Evolutionary conservation across 495 filamentous ascomycete genomes (phyloP), one percentile per base, ranked within the genome.

Genomic region (Neurospora terricola): DNA sequence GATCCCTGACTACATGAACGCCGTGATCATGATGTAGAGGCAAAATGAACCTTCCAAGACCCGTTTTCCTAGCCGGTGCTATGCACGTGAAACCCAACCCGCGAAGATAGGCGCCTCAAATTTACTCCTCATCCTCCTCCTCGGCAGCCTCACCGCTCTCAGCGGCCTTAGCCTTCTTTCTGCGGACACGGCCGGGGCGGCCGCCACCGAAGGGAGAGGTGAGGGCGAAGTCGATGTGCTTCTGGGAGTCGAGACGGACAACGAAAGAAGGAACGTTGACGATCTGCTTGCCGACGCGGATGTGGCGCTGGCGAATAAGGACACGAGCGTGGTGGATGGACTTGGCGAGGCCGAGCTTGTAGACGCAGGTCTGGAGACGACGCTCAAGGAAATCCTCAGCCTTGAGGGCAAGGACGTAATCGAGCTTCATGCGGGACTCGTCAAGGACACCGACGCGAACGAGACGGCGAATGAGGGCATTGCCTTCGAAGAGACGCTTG

Each of bases 351-450:
- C 96, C 96, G 77, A 99, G 96, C 90, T 98, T 98, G 91, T 97
- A 98, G 83, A 99, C 96, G 81, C 96, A 97, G 78, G 96, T 99
- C 90, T 99, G 88, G 77, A 99, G 94, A 87, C 96, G 93, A 80
- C 96, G 94, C 91, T 99, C 96, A 86, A 99, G 89, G 91, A 99
- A 99, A 84, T 99, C 96, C 85, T 99, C 96, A 80, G 92, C 91
- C 87, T 94, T 94, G 75, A 99, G 91, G 84, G 96, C 96, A 80
- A 99, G 89, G 82, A 99, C 96, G 92, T 99, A 99, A 96, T 99
- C 96, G 88, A 99, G 94, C 92, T 97, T 99, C 96, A 98, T 99
- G 90, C 96, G 96, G 84, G 93, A 92, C 89, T 99, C 96, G 84
- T 99, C 96, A 83, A 99, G 92, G 82, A 99, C 96, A 93, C 96